phyloP scores from a whole-genome alignment of 108 stramenopile genomes.

The Aureococcus anophagefferens region DNA sequence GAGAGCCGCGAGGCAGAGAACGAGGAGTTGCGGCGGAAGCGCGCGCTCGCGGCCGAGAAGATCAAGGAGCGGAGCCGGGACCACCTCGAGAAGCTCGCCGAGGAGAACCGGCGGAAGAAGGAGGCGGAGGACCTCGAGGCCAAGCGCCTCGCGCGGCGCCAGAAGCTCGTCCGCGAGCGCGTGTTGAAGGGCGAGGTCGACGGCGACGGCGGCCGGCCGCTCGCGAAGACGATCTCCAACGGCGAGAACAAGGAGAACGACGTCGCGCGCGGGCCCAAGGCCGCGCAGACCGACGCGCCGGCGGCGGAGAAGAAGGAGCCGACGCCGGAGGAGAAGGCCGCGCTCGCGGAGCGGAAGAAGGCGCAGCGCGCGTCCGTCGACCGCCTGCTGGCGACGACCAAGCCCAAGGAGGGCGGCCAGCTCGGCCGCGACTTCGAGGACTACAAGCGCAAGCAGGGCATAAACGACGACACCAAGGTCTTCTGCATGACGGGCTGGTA shows the following conservation, averaged over 20 bases:
- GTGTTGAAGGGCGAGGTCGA: neutral
- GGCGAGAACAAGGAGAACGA: slow-evolving; percentile 1
- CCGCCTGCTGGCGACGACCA: neutral
- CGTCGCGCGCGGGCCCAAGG: neutral
- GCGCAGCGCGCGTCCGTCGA: neutral
- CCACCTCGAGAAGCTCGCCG: neutral
- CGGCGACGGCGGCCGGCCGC: neutral
- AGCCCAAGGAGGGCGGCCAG: neutral
- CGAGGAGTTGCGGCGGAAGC: neutral
- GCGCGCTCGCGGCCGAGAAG: neutral
- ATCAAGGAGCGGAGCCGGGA: neutral
- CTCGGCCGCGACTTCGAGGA: slow-evolving; percentile 10
- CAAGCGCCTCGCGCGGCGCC: neutral
- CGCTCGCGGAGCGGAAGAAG: neutral
- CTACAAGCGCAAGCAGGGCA: slow-evolving; percentile 22
- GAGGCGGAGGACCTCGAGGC: neutral
- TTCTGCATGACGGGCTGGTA: slow-evolving; percentile 54
- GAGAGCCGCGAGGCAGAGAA: neutral
- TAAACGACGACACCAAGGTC: slow-evolving; percentile 21
- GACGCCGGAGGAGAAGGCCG: neutral
- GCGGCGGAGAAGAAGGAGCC: neutral
- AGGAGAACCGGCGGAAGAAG: neutral
- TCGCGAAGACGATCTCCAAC: no score
- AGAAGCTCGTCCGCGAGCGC: neutral
- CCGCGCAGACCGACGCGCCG: neutral